phyloP scores from a whole-genome alignment of 2,329 filamentous ascomycete genomes.

The Colletotrichum liaoningense region DNA sequence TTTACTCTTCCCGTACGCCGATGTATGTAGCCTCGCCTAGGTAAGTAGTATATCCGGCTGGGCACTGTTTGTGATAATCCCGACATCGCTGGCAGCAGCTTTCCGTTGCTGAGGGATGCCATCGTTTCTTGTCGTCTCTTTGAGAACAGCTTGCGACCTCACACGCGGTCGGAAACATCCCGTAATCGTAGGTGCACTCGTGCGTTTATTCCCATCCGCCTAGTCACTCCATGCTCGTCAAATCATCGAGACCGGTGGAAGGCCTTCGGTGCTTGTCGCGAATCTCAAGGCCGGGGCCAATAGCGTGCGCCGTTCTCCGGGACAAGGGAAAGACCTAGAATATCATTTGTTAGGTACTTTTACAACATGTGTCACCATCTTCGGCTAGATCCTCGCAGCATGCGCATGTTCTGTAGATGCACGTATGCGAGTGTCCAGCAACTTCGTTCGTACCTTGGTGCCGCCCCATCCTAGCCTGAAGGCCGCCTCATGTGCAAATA shows the following conservation, averaged over 20 bases:
- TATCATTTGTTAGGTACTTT: slow-evolving; percentile 1
- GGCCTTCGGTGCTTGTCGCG: slow-evolving; percentile 72
- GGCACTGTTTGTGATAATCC: neutral
- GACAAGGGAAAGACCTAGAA: slow-evolving; percentile 67
- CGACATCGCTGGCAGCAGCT: neutral
- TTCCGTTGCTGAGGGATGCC: neutral
- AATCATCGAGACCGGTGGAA: slow-evolving; percentile 70
- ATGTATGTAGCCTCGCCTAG: slow-evolving; percentile 16
- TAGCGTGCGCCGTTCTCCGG: slow-evolving; percentile 71
- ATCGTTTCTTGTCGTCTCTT: neutral
- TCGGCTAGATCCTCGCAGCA: neutral
- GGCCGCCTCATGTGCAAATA: slow-evolving; percentile 95
- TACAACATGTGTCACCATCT: neutral
- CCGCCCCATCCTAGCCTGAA: slow-evolving; percentile 93
- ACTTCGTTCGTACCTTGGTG: slow-evolving; percentile 80
- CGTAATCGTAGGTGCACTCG: neutral
- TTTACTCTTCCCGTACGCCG: slow-evolving; percentile 9
- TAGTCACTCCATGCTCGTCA: slow-evolving; percentile 74
- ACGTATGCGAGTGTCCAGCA: neutral
- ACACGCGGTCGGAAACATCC: neutral
- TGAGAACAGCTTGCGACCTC: neutral
- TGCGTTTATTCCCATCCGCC: slow-evolving; percentile 30
- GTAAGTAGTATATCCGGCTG: neutral
- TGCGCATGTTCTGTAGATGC: neutral
- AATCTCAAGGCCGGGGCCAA: slow-evolving; percentile 87